Conservation (phyloP, 768 basidiomycete species). For the Rhodosporidiobolus sp. region DNA sequence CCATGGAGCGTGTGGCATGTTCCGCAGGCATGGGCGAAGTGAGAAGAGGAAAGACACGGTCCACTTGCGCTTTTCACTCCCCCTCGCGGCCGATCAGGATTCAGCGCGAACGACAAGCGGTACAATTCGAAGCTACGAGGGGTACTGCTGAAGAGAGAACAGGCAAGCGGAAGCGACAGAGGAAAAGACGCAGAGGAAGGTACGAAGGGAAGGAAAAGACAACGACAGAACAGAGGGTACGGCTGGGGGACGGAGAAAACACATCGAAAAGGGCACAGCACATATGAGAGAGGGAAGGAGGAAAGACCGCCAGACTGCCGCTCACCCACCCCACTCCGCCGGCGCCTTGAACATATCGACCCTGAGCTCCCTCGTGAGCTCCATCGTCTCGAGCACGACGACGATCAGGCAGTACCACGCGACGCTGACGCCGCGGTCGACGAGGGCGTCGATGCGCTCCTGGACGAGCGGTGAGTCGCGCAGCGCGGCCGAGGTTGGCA, state of each 20-base stretch:
- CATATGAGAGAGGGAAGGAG: background rate
- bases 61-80: no score
- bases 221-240: background rate
- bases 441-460: background rate
- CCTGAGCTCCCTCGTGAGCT: slow-evolving; percentile 14
- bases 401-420: background rate
- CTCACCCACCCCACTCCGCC: background rate
- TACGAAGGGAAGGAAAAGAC: background rate
- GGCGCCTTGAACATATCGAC: background rate
- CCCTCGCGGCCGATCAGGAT: no score
- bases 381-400: background rate
- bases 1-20: no score
- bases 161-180: background rate
- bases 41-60: no score
- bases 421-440: background rate
- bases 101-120: no score
- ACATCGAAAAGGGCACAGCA: background rate
- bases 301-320: background rate
- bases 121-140: background rate
- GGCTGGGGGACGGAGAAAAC: background rate
- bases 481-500: background rate
- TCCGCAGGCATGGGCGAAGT: no score
- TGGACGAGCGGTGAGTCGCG: background rate
- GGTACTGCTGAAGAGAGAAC: no score
- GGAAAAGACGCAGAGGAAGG: background rate